phyloP scores from a whole-genome alignment of 495 filamentous ascomycete species.

The Penicillium salamii region DNA sequence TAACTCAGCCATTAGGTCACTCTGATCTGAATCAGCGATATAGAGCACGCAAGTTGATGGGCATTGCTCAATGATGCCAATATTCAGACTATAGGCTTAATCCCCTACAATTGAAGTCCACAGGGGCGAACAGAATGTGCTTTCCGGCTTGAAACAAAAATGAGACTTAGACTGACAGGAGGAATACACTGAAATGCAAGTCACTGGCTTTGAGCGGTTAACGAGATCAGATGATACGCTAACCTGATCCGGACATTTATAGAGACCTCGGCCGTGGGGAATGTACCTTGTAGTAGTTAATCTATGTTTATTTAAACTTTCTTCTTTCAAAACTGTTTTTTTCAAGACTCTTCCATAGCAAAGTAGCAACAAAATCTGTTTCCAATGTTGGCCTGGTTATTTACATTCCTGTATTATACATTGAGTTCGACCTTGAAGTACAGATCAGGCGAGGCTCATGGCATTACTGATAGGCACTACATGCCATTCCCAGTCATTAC shows the following conservation, averaged over 20 bases:
- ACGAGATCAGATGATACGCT: conserved; percentile 12
- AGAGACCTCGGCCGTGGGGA: neutral
- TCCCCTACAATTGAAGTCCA: neutral
- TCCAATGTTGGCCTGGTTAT: no score
- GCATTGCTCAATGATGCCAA: conserved; percentile 6
- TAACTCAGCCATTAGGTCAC: conserved; percentile 21
- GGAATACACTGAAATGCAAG: neutral
- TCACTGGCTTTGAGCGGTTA: conserved; percentile 6
- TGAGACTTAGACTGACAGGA: neutral
- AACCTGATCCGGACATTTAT: conserved; percentile 2
- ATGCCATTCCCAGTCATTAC: conserved; percentile 45
- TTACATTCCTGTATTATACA: neutral
- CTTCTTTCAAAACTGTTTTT: no score
- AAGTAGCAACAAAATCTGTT: no score
- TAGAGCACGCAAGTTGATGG: neutral
- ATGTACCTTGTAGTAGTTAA: no score
- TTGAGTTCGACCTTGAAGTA: neutral
- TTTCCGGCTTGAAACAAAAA: neutral
- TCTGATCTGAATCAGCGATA: conserved; percentile 1
- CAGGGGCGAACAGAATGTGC: neutral
- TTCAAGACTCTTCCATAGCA: no score
- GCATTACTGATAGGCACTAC: conserved; percentile 40
- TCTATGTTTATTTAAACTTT: no score
- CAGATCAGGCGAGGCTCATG: conserved; percentile 42
- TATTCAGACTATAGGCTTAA: neutral